These are phyloP conservation scores for Trichosanthes truncata DNA, from an alignment of 306 rosid species.

Conservation along the genomic window DNA sequence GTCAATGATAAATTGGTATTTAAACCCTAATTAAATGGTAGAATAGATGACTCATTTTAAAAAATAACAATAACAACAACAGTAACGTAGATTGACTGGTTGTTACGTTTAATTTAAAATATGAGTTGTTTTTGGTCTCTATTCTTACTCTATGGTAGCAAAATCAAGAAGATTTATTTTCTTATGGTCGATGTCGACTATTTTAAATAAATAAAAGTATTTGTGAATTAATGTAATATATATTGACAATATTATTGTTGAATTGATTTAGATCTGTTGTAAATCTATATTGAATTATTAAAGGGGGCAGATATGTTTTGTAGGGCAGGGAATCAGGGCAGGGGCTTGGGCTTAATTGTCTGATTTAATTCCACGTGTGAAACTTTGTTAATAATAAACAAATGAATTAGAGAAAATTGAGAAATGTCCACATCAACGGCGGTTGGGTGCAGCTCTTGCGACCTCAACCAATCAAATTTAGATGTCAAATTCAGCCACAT, in stretches of 20 bases:
- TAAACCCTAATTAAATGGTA: too few relatives aligned
- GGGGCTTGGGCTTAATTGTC: not conserved
- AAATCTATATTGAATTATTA: not conserved
- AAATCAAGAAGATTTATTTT: not conserved
- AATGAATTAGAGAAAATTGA: not conserved
- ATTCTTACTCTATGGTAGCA: not conserved
- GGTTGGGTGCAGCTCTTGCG: not conserved
- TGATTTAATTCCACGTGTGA: constrained; percentile 1
- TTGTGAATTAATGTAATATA: not conserved
- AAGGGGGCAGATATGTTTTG: not conserved
- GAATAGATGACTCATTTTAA: too few relatives aligned
- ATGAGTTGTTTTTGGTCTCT: not conserved
- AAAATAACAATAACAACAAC: too few relatives aligned
- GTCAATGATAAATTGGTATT: too few relatives aligned
- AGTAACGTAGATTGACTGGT: too few relatives aligned
- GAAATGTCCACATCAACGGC: not conserved
- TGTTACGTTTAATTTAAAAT: not conserved
- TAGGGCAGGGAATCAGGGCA: not conserved
- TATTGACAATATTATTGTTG: not conserved
- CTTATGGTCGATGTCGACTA: not conserved
- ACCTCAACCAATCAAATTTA: not conserved
- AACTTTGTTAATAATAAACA: not conserved
- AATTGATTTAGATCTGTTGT: not conserved
- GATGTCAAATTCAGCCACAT: not conserved
- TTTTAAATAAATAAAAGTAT: not conserved